Evolutionary conservation across 805 yeast species (phyloP).

Genomic region (Yamadazyma sp.): DNA sequence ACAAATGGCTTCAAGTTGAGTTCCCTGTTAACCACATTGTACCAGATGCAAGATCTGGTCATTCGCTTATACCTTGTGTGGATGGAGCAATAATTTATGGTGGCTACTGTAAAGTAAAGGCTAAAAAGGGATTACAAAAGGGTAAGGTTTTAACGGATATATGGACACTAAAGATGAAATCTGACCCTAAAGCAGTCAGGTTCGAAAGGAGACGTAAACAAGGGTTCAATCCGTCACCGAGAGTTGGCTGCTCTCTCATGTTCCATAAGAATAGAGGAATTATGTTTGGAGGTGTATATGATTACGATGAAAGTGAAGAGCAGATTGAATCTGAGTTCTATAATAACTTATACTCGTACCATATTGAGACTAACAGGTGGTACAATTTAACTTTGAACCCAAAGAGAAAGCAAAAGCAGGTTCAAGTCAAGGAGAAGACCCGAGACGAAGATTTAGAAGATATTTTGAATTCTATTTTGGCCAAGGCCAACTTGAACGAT

Average conservation of each 20-base stretch:
- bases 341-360: slow-evolving; percentile 78
- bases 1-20: slow-evolving; percentile 89
- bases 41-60: slow-evolving; percentile 95
- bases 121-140: slow-evolving; percentile 81
- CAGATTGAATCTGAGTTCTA: slow-evolving; percentile 80
- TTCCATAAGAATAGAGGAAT: slow-evolving; percentile 90
- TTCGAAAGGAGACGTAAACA: slow-evolving; percentile 91
- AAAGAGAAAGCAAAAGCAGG: slow-evolving; percentile 50
- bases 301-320: slow-evolving; percentile 94
- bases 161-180: slow-evolving; percentile 85
- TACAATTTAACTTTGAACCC: slow-evolving; percentile 65
- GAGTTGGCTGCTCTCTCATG: slow-evolving; percentile 93
- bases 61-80: slow-evolving; percentile 72
- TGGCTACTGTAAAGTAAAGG: slow-evolving; percentile 91
- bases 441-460: slow-evolving; percentile 83
- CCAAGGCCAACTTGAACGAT: slow-evolving; percentile 69
- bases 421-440: slow-evolving; percentile 43
- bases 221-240: slow-evolving; percentile 86
- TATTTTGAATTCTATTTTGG: slow-evolving; percentile 68
- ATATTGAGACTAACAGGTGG: slow-evolving; percentile 88
- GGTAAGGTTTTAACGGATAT: slow-evolving; percentile 86
- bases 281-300: slow-evolving; percentile 93
- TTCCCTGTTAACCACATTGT: slow-evolving; percentile 76
- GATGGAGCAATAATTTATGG: slow-evolving; percentile 90
- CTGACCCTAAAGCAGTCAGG: slow-evolving; percentile 70